A percentile compares a stretch with the other conserved stretches of the same genome.
Evolutionary conservation across 257 asterid species (phyloP).

Genomic region (Nicotiana tomentosiformis): DNA sequence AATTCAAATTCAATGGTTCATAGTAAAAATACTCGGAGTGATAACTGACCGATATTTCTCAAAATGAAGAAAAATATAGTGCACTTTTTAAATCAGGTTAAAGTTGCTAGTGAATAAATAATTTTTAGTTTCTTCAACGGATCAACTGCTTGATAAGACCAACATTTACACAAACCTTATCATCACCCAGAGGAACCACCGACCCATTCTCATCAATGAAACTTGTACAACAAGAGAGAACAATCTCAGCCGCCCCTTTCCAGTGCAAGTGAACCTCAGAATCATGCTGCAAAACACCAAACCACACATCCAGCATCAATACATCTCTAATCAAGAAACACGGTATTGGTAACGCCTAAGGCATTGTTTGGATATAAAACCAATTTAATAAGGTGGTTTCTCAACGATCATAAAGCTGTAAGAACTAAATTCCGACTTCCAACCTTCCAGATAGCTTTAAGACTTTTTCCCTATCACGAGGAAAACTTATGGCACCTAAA

Average conservation of each 20-base stretch:
- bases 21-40: not conserved
- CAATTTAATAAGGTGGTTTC: not conserved
- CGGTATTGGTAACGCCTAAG: not conserved
- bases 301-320: not conserved
- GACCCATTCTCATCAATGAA: slow-evolving; percentile 61
- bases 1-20: slow-evolving; percentile 1
- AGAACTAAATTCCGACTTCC: not conserved
- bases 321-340: not conserved
- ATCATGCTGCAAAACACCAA: slow-evolving; percentile 44
- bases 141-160: not conserved
- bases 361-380: not conserved
- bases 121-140: not conserved
- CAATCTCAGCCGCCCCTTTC: slow-evolving; percentile 97
- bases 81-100: not conserved
- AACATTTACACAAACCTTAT: slow-evolving; percentile 44
- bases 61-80: not conserved
- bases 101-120: not conserved
- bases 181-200: slow-evolving; percentile 52
- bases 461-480: not conserved
- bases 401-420: not conserved
- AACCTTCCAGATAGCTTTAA: not conserved
- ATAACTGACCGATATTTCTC: not conserved
- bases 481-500: not conserved
- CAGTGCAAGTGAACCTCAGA: slow-evolving; percentile 71
- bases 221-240: slow-evolving; percentile 63